A percentile compares a stretch with the other conserved stretches of the same genome.
These are phyloP conservation scores for Skeletonema marinoi DNA, from an alignment of 108 stramenopile species.

Conservation along the genomic window DNA sequence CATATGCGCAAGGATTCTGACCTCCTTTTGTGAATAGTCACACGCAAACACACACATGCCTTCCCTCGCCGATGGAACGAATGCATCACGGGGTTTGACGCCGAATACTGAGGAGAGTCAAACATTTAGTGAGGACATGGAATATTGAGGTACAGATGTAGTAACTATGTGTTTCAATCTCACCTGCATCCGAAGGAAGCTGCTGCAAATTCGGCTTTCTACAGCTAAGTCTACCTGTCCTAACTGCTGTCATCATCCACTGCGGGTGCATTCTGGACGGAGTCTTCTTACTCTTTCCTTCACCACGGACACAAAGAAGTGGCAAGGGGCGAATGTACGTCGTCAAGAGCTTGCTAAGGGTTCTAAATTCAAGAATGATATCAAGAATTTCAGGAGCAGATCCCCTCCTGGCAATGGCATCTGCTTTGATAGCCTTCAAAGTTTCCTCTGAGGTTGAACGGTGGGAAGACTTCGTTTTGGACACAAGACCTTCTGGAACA, in stretches of 20 bases:
- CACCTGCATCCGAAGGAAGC: constrained; percentile 30
- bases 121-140: background rate
- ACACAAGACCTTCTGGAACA: constrained; percentile 29
- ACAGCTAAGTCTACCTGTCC: constrained; percentile 67
- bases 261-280: constrained; percentile 40
- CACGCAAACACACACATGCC: constrained; percentile 43
- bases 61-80: constrained; percentile 28
- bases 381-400: constrained; percentile 43
- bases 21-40: constrained; percentile 71
- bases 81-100: constrained; percentile 44
- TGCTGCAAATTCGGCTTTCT: constrained; percentile 67
- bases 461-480: constrained; percentile 35
- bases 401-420: constrained; percentile 11
- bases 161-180: background rate
- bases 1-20: constrained; percentile 68
- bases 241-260: constrained; percentile 60
- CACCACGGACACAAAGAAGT: constrained; percentile 19
- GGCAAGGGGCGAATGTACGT: constrained; percentile 53
- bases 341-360: constrained; percentile 49
- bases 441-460: constrained; percentile 60
- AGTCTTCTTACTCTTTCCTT: constrained; percentile 20
- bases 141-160: background rate
- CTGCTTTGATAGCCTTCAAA: constrained; percentile 45
- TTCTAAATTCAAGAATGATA: constrained; percentile 53
- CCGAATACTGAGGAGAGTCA: constrained; percentile 11